Evolutionary conservation across 1,284 basidiomycete genomes (phyloP), one percentile per base, ranked within the genome.

Genomic region (Microbotryum intermedium): DNA sequence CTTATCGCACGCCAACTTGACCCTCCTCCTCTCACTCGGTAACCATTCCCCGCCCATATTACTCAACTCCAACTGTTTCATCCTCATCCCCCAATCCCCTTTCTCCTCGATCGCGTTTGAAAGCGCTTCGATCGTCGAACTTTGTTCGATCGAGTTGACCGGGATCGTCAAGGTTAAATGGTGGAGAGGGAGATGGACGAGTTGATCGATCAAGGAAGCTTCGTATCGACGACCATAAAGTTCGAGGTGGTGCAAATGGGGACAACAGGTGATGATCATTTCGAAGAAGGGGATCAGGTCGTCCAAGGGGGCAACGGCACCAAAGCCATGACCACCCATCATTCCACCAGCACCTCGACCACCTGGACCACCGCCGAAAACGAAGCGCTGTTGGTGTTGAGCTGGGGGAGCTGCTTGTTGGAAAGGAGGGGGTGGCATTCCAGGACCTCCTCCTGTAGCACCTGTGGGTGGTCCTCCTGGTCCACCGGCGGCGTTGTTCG

Each of bases 1-100:
- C 7, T 25, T 46, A 21, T 58, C 52, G 3, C 44, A 57, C 8
- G 53, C 59, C n/a, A 25, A 2, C 62, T 61, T 64, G 53, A 64
- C 23, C 59, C 30, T 13, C 28, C 59, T 57, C 10, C 62, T 52
- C 50, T 64, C 56, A 6, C 21, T 7, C 6, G 62, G 34, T 9
- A 23, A 49, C 62, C 62, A 64, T 1, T 61, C 56, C 6, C 62
- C 62, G 0, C 55, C 59, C 6, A 53, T 46, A 3, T 47, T 54
- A 47, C 57, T 57, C 25, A 64, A 51, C 25, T 64, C 62, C 18
- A 64, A 30, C 23, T 53, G 57, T 43, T 28, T 43, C 21, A 53
- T 48, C 23, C 51, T 55, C 51, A 49, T 3, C 42, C n/a, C 51
- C 55, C 55, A 57, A 10, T 39, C 53, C 8, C 48, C 42, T 6